Evolutionary conservation across 1,284 basidiomycete genomes (phyloP).

Genomic region (Trichosporon coremiiforme): DNA sequence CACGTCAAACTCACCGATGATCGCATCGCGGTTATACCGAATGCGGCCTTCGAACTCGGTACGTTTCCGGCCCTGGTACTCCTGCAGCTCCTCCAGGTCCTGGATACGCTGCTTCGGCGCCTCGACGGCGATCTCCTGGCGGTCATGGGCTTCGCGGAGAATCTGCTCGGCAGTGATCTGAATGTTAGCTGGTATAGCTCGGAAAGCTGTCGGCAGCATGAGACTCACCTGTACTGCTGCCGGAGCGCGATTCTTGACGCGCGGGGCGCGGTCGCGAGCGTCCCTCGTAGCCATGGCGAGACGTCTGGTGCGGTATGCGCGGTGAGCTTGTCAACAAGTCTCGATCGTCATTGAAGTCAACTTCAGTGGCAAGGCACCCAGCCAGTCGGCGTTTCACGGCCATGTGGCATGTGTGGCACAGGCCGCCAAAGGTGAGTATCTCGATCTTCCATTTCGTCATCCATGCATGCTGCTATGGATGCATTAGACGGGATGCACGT

Average conservation of each 20-base stretch:
- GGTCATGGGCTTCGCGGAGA: slow-evolving; percentile 95
- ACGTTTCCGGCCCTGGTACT: slow-evolving; percentile 91
- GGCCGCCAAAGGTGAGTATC: background rate
- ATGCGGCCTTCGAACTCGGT: slow-evolving; percentile 97
- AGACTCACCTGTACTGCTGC: slow-evolving; percentile 77
- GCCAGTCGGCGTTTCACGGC: slow-evolving; percentile 19
- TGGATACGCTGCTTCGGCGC: slow-evolving; percentile 94
- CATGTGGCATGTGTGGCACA: slow-evolving; percentile 16
- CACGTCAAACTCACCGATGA: slow-evolving; percentile 45
- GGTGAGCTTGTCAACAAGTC: slow-evolving; percentile 21
- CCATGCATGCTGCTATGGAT: background rate
- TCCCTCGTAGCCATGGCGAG: slow-evolving; percentile 49
- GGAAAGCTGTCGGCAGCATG: background rate
- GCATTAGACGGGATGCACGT: too few species aligned
- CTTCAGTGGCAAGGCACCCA: slow-evolving; percentile 21
- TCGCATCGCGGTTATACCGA: slow-evolving; percentile 69
- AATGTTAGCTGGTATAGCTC: slow-evolving; percentile 12
- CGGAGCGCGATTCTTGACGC: slow-evolving; percentile 91
- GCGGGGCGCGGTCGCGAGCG: slow-evolving; percentile 57
- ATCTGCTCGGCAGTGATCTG: slow-evolving; percentile 98
- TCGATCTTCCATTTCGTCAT: background rate
- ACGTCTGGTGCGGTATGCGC: slow-evolving; percentile 11
- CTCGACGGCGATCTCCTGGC: slow-evolving; percentile 86
- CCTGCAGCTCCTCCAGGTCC: slow-evolving; percentile 95
- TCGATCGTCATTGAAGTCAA: slow-evolving; percentile 18